Percentiles rank a stretch among this genome's conserved stretches.
These are phyloP conservation scores for Arthroderma uncinatum DNA, from an alignment of 2,329 filamentous ascomycete genomes.

Conservation along the genomic window DNA sequence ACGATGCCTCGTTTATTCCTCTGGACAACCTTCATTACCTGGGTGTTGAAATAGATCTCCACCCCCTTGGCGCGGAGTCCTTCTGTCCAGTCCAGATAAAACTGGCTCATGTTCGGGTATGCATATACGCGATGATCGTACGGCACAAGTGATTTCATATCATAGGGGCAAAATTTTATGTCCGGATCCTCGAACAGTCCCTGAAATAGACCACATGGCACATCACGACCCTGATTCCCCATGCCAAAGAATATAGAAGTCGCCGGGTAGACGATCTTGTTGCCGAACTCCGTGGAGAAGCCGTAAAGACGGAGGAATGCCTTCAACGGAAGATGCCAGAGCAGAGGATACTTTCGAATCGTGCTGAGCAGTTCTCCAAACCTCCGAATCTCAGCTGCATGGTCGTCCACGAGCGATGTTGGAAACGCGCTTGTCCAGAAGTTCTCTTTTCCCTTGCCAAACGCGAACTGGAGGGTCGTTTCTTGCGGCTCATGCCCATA, in stretches of 20 bases:
- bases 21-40: constrained; percentile 41
- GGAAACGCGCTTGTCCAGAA: constrained; percentile 55
- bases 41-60: constrained; percentile 45
- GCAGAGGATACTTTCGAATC: constrained; percentile 45
- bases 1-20: constrained; percentile 42
- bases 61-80: constrained; percentile 44
- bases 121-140: constrained; percentile 49
- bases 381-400: constrained; percentile 44
- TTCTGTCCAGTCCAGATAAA: constrained; percentile 47
- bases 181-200: constrained; percentile 48
- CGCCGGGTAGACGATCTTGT: constrained; percentile 60
- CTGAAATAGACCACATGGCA: constrained; percentile 57
- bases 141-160: constrained; percentile 43
- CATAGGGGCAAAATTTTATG: constrained; percentile 51
- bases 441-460: constrained; percentile 45
- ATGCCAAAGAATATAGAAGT: constrained; percentile 64
- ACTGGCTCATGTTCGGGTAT: constrained; percentile 48
- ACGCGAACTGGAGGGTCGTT: constrained; percentile 49
- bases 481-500: constrained; percentile 48
- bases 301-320: constrained; percentile 55
- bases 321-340: constrained; percentile 50
- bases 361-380: constrained; percentile 46
- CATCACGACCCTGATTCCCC: constrained; percentile 61
- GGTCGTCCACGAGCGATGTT: constrained; percentile 44
- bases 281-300: constrained; percentile 58